Evolutionary conservation across 352 stramenopile genomes (phyloP), one percentile per base, ranked within the genome.

Genomic region (Phytophthora brassicae): DNA sequence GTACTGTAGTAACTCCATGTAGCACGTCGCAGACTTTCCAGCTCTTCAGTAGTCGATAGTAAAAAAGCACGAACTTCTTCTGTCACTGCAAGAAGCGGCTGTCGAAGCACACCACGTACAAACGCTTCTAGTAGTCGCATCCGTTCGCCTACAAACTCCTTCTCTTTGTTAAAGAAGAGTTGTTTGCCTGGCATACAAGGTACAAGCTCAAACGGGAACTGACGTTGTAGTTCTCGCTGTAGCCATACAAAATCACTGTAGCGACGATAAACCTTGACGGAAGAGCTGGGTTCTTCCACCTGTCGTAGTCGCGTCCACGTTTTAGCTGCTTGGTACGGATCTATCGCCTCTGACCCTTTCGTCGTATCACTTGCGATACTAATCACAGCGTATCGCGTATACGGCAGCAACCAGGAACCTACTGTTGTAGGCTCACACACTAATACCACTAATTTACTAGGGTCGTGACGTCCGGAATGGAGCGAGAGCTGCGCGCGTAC

Each of bases 191-290:
- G 85, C 17, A 94, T 69, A 16, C 73, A 86, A 19, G 85, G 85
- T 12, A 94, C 81, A 28, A 94, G 65, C 22, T 90, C 75, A 45
- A 87, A 89, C 17, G 85, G 85, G 41, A 88, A 92, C n/a, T 79
- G 65, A 38, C 74, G 76, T 38, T 77, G 68, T 11, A 94, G 56
- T 49, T 89, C 78, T 14, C 74, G 67, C 53, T 92, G 81, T 33
- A 94, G 72, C 85, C 85, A 94, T 46, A 92, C 70, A 77, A 94
- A 94, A 66, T 94, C 85, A 54, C 83, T 92, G 74, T 92, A 94
- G 5, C 85, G 83, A 17, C 85, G 83, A 51, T 94, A 94, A 4
- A 94, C 85, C 36, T 90, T 90, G 35, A 94, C 85, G 2, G 78
- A 92, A 2, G 83, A 84, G 56, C 77, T 86, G 0, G 78, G 77